A percentile compares a stretch with the other conserved stretches of the same genome.
Conservation (phyloP, 2,329 filamentous ascomycete species). For the Stagonosporopsis chrysanthemi region DNA sequence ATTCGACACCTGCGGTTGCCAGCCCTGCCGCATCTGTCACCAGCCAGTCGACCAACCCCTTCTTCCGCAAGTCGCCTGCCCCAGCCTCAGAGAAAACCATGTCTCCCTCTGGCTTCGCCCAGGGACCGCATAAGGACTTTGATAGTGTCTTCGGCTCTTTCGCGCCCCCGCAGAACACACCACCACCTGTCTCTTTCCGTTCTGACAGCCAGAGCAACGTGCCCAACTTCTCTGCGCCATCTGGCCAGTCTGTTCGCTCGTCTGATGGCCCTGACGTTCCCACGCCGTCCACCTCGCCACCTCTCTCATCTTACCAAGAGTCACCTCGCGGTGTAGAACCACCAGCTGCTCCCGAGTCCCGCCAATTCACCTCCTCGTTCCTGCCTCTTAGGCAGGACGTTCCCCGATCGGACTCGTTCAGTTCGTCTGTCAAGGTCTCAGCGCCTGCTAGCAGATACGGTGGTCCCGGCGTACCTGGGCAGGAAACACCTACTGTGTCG, state of each 20-base stretch:
- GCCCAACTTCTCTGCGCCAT: conserved; percentile 50
- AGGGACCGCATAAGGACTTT: conserved; percentile 62
- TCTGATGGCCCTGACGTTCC: conserved; percentile 59
- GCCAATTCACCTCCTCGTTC: conserved; percentile 79
- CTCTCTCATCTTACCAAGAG: conserved; percentile 61
- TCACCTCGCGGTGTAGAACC: conserved; percentile 65
- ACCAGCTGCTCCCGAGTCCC: conserved; percentile 73
- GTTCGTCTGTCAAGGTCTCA: conserved; percentile 79
- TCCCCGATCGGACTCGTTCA: conserved; percentile 69
- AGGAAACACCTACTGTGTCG: conserved; percentile 55
- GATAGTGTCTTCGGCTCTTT: conserved; percentile 85
- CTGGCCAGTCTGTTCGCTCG: conserved; percentile 54
- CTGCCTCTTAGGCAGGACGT: conserved; percentile 70
- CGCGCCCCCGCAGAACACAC: conserved; percentile 53
- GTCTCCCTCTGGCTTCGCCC: conserved; percentile 58
- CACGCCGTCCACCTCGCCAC: conserved; percentile 70
- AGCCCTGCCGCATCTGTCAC: conserved; percentile 71
- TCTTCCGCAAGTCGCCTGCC: conserved; percentile 75
- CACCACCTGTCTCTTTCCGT: conserved; percentile 69
- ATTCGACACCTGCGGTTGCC: conserved; percentile 58
- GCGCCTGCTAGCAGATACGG: conserved; percentile 73
- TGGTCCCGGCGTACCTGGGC: conserved; percentile 49
- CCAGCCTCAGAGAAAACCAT: conserved; percentile 59
- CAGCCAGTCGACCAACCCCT: conserved; percentile 86
- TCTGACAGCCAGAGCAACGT: conserved; percentile 54